These are phyloP conservation scores for Pythium insidiosum DNA, from an alignment of 352 stramenopile genomes.

Conservation along the genomic window DNA sequence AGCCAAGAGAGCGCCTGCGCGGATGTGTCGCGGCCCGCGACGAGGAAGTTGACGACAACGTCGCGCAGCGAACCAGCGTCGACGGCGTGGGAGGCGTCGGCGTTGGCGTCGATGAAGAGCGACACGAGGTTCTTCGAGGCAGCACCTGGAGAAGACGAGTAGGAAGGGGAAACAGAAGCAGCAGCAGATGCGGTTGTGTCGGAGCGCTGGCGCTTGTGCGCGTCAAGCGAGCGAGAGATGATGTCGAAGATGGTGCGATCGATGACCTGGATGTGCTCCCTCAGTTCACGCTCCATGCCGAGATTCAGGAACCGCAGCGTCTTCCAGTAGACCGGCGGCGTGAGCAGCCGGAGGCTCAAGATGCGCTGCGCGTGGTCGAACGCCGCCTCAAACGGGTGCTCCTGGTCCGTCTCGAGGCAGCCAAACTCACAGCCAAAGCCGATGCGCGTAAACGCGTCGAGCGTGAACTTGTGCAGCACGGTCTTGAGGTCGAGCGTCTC, in stretches of 20 bases:
- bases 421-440: conserved; percentile 9
- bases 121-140: neutral
- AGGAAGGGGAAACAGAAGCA: too few species aligned
- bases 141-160: too few species aligned
- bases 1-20: conserved; percentile 54
- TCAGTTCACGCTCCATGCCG: conserved; percentile 26
- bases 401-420: neutral
- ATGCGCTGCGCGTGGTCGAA: conserved; percentile 19
- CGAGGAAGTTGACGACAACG: conserved; percentile 35
- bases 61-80: conserved; percentile 20
- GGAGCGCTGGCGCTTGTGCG: neutral
- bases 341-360: conserved; percentile 28
- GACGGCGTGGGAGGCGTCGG: neutral
- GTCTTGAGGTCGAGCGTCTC: too few species aligned
- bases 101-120: neutral
- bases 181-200: too few species aligned
- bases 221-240: conserved; percentile 18
- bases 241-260: conserved; percentile 25
- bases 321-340: conserved; percentile 31
- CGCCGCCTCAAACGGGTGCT: conserved; percentile 7
- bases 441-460: conserved; percentile 11
- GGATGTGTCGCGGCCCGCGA: conserved; percentile 44
- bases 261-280: conserved; percentile 18
- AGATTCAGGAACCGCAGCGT: conserved; percentile 28
- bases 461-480: too few species aligned